Conservation (phyloP, 192 early-diverging fungal genomes). For the Borealophlyctis nickersoniae region DNA sequence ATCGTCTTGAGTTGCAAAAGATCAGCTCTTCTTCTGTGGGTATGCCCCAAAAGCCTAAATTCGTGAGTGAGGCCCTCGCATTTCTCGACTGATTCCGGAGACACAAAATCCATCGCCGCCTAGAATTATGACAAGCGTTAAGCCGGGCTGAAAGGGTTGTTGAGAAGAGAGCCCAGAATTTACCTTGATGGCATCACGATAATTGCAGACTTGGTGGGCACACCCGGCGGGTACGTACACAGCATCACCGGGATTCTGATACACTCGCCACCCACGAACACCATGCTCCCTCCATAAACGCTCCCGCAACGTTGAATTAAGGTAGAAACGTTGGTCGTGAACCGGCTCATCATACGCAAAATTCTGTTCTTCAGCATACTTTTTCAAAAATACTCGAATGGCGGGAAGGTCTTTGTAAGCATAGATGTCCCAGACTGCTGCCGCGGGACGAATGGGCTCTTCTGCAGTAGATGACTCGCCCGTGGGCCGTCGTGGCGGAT, state of each 20-base stretch:
- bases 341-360: conserved; percentile 47
- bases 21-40: conserved; percentile 44
- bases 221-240: conserved; percentile 77
- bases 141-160: no score
- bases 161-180: background rate
- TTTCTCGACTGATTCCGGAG: conserved; percentile 53
- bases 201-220: conserved; percentile 73
- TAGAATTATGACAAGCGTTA: no score
- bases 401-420: conserved; percentile 29
- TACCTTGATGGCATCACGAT: conserved; percentile 62
- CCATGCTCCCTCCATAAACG: conserved; percentile 38
- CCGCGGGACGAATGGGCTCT: conserved; percentile 4
- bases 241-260: conserved; percentile 69
- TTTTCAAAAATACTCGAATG: conserved; percentile 39
- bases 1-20: background rate
- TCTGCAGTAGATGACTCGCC: background rate
- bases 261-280: conserved; percentile 51
- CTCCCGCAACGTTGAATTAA: conserved; percentile 43
- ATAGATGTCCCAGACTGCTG: conserved; percentile 69
- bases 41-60: conserved; percentile 39
- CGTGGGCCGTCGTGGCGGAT: background rate
- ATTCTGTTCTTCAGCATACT: conserved; percentile 11
- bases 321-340: conserved; percentile 66
- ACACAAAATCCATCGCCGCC: conserved; percentile 72
- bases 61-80: conserved; percentile 45